Evolutionary conservation across 2,329 filamentous ascomycete genomes (phyloP), one percentile per base, ranked within the genome.

Genomic region (Emericellopsis cladophorae): DNA sequence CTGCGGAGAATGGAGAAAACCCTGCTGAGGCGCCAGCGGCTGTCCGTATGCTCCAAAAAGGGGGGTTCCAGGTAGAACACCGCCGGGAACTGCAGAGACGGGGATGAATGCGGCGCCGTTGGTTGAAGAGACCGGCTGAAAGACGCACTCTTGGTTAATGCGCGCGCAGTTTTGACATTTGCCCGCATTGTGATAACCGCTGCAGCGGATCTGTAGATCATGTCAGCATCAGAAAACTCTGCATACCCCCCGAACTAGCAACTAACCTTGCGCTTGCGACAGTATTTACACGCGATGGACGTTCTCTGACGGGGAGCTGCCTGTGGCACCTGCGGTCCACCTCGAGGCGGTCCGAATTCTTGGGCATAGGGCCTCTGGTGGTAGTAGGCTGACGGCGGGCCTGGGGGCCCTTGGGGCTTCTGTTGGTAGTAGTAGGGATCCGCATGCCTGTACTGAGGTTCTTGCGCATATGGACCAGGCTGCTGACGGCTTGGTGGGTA

Each of bases 131-230:
- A 77, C 74, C 0, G 73, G 73, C 49, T 77, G 73, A 44, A 78
- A 77, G 12, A 77, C 66, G 44, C 74, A 78, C 45, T 77, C 73
- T 48, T 77, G 74, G 38, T 74, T 73, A 58, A 76, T 75, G 46
- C 75, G 72, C 32, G 73, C 71, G 49, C 74, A 78, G 48, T 77
- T 78, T 41, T 72, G 68, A 48, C 74, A 78, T 46, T 76, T 75
- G 10, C 73, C 74, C 16, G 73, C 73, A 45, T 72, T 75, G 43
- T 73, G 68, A 46, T 76, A 76, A 23, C 74, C 74, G 45, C 72
- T 77, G 59, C 74, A 78, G 32, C 74, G 71, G 46, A 78, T 78
- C 73, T 77, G 14, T 5, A 7, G 8, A 12, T 33, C 24, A 7
- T 26, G 24, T 26, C 10, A 26, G 24, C 24, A 26, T 7, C 24